Conservation (phyloP, 2,329 filamentous ascomycete genomes). For the Botrytis squamosa region DNA sequence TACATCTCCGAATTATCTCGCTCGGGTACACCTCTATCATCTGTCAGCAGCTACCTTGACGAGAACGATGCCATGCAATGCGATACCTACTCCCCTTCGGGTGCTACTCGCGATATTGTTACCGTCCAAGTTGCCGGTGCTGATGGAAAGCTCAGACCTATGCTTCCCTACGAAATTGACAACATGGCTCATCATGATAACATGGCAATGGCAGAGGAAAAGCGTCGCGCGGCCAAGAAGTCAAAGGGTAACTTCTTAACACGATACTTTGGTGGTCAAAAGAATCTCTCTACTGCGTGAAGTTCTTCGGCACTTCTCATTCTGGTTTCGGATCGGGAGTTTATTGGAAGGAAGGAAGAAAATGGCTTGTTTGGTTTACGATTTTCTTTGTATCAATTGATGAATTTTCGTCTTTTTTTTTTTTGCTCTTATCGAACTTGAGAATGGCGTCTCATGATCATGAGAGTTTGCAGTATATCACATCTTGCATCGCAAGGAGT, state of each 20-base stretch:
- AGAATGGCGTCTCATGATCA: not conserved
- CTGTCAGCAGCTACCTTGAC: slow-evolving; percentile 37
- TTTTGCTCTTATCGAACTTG: not conserved
- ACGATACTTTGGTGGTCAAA: slow-evolving; percentile 29
- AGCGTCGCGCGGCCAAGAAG: slow-evolving; percentile 32
- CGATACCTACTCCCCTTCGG: slow-evolving; percentile 20
- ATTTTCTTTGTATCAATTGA: slow-evolving; percentile 21
- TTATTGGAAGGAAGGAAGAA: slow-evolving; percentile 2
- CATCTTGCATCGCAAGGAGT: slow-evolving; percentile 19
- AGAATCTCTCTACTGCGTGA: slow-evolving; percentile 12
- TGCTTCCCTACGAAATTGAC: slow-evolving; percentile 39
- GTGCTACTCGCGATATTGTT: slow-evolving; percentile 32
- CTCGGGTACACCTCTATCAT: slow-evolving; percentile 39
- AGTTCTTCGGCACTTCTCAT: not conserved
- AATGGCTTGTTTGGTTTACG: slow-evolving; percentile 11
- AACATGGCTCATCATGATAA: slow-evolving; percentile 7
- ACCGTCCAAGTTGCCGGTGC: slow-evolving; percentile 31
- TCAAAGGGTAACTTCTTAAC: slow-evolving; percentile 34
- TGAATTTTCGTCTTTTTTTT: not conserved
- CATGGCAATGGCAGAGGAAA: slow-evolving; percentile 30
- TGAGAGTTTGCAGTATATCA: slow-evolving; percentile 4
- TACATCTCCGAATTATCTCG: slow-evolving; percentile 37
- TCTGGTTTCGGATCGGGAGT: not conserved
- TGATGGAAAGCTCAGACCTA: slow-evolving; percentile 26
- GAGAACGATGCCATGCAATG: slow-evolving; percentile 19